phyloP scores from a whole-genome alignment of 129 eudicot genomes.

The Daucus carota region DNA sequence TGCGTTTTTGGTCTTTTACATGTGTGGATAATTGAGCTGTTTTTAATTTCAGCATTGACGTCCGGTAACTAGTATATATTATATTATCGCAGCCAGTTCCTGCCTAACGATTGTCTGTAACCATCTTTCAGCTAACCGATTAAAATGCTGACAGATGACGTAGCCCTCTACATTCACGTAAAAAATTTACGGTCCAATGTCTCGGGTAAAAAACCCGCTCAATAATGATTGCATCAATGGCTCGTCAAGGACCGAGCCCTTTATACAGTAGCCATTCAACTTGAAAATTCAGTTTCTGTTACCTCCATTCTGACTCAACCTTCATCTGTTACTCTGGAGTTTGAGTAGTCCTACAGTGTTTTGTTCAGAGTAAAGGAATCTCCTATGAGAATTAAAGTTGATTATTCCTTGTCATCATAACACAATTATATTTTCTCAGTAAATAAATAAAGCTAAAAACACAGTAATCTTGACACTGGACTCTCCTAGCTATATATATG shows the following conservation, averaged over 20 bases:
- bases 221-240: too few species aligned
- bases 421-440: neutral
- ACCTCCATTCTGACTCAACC: neutral
- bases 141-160: too few species aligned
- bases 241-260: too few species aligned
- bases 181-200: too few species aligned
- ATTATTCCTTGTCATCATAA: neutral
- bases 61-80: too few species aligned
- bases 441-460: neutral
- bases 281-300: neutral
- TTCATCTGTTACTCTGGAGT: neutral
- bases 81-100: too few species aligned
- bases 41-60: too few species aligned
- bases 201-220: too few species aligned
- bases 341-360: neutral
- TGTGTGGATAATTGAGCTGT: neutral
- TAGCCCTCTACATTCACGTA: too few species aligned
- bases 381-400: neutral
- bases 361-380: neutral
- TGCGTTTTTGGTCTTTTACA: neutral
- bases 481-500: neutral
- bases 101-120: too few species aligned
- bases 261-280: neutral
- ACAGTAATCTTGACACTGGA: neutral
- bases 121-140: too few species aligned